Evolutionary conservation across 257 asterid species (phyloP).

Genomic region (Fraxinus americana): DNA sequence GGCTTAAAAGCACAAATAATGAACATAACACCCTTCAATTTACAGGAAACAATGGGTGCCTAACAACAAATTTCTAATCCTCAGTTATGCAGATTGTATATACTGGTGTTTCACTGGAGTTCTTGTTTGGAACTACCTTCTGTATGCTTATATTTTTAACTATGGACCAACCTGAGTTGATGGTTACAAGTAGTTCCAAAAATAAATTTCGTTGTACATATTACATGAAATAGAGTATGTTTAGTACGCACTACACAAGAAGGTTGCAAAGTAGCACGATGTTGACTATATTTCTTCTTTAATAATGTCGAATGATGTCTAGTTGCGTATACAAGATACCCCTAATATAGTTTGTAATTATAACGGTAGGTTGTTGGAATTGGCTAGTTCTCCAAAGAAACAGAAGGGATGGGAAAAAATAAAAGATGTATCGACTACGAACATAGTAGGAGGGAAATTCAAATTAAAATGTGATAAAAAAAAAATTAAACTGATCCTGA

Average conservation of each 20-base stretch:
- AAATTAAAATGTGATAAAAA: background rate
- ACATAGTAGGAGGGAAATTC: background rate
- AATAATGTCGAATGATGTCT: background rate
- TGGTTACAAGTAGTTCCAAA: background rate
- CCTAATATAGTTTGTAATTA: background rate
- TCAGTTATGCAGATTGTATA: constrained; percentile 66
- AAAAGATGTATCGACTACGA: no score
- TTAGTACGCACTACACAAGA: background rate
- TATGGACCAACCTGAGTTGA: constrained; percentile 1
- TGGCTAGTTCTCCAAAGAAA: background rate
- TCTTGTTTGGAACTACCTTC: constrained; percentile 85
- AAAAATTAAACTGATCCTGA: no score
- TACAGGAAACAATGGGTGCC: constrained; percentile 78
- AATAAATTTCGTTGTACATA: background rate
- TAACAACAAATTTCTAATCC: constrained; percentile 57
- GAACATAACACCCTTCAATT: constrained; percentile 83
- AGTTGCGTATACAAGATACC: background rate
- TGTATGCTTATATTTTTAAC: constrained; percentile 55
- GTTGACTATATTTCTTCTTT: background rate
- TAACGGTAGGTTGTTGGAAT: background rate
- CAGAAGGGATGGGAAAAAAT: background rate
- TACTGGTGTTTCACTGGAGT: constrained; percentile 98
- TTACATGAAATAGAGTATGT: background rate
- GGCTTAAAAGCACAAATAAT: constrained; percentile 62
- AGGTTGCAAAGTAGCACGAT: background rate